These are phyloP conservation scores for Stereocaulon alpinum DNA, from an alignment of 495 filamentous ascomycete species.

Conservation along the genomic window DNA sequence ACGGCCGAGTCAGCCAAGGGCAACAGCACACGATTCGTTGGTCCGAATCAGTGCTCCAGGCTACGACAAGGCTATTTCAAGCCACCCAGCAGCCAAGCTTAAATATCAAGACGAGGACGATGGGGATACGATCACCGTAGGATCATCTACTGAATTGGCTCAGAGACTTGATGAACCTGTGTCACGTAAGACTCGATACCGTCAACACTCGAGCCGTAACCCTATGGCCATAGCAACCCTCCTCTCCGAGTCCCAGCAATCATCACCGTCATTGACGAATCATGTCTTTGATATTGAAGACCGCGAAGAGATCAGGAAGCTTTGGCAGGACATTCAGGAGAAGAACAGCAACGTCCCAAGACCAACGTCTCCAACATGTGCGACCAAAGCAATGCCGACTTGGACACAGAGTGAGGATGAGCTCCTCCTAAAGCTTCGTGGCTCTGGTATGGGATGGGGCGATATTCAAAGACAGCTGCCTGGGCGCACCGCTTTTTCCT, in stretches of 20 bases:
- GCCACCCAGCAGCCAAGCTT: constrained; percentile 40
- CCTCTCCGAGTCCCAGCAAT: constrained; percentile 11
- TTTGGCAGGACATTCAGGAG: constrained; percentile 11
- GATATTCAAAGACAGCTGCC: not conserved
- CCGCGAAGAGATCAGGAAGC: not conserved
- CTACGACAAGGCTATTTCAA: constrained; percentile 40
- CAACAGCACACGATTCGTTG: constrained; percentile 18
- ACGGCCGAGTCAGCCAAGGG: constrained; percentile 10
- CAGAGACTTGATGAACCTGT: constrained; percentile 40
- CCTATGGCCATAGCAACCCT: constrained; percentile 1
- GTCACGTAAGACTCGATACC: not conserved
- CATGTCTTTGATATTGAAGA: constrained; percentile 13
- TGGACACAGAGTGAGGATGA: not conserved
- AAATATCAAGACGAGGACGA: constrained; percentile 48
- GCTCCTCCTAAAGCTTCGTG: not conserved
- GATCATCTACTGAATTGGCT: constrained; percentile 40
- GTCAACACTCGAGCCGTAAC: not conserved
- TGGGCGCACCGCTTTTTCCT: not conserved
- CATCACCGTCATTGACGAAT: not conserved
- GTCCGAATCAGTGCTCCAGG: constrained; percentile 35
- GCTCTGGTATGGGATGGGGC: not conserved
- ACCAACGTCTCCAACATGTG: not conserved
- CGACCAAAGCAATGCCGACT: too few relatives aligned
- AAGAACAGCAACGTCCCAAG: not conserved
- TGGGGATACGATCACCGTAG: constrained; percentile 41